Percentiles rank a stretch among this genome's conserved stretches.
These are phyloP conservation scores for Fraxinus sp. DNA, from an alignment of 305 asterid genomes.

Conservation along the genomic window DNA sequence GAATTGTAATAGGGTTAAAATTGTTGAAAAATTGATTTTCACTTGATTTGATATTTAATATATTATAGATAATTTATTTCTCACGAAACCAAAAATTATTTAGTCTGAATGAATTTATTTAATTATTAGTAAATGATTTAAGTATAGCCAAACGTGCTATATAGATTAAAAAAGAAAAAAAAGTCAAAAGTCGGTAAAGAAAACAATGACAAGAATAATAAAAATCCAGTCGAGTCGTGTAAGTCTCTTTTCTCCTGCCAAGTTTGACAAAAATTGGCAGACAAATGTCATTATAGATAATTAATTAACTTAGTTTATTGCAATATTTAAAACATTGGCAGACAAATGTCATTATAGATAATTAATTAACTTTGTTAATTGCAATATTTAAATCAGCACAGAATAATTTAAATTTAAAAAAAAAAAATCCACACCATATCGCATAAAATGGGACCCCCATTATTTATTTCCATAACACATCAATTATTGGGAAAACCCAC, in stretches of 20 bases:
- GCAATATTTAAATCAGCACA: neutral
- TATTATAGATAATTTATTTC: neutral
- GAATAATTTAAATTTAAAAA: too few species aligned
- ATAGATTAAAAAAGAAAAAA: neutral
- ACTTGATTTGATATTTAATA: too few species aligned
- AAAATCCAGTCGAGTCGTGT: neutral
- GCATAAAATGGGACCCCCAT: neutral
- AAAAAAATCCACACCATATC: neutral
- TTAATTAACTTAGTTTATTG: neutral
- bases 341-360: neutral
- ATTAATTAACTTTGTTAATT: neutral
- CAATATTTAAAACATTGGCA: neutral
- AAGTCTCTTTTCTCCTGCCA: neutral
- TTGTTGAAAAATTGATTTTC: too few species aligned
- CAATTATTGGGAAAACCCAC: neutral
- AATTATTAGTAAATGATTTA: neutral
- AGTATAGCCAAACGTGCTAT: neutral
- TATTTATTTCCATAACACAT: neutral
- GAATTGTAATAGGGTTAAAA: too few species aligned
- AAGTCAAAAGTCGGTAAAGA: neutral
- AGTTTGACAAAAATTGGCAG: neutral
- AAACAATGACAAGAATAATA: neutral
- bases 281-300: neutral
- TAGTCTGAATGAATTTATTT: neutral
- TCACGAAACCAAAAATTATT: neutral